Percentiles rank a stretch among this genome's conserved stretches.
Conservation (phyloP, 257 asterid genomes). For the Thymus quinquecostatus region DNA sequence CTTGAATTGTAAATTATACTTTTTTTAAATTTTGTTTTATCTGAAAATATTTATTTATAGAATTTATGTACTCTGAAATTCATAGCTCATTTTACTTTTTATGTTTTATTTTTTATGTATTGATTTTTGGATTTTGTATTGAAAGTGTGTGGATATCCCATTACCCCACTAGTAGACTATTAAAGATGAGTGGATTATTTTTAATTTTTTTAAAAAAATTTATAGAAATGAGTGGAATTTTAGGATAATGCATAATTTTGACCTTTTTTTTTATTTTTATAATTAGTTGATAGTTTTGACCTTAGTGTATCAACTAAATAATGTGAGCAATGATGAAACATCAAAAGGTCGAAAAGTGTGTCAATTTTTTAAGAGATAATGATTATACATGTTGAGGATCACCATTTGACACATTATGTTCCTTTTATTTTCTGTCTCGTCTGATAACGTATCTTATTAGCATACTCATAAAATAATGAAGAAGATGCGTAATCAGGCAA, state of each 20-base stretch:
- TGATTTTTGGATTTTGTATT: slow-evolving; percentile 6
- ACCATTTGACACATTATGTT: background rate
- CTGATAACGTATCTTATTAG: no score
- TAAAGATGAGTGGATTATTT: slow-evolving; percentile 7
- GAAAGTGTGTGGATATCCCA: background rate
- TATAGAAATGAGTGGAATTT: slow-evolving; percentile 9
- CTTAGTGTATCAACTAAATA: slow-evolving; percentile 6
- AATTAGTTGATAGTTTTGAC: background rate
- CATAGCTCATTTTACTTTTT: background rate
- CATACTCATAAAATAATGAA: no score
- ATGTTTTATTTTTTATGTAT: background rate
- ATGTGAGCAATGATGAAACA: background rate
- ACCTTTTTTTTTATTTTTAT: no score
- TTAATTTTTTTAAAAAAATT: no score
- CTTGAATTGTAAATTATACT: slow-evolving; percentile 32
- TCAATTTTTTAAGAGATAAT: no score
- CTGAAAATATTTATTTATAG: slow-evolving; percentile 10
- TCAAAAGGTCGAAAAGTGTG: background rate
- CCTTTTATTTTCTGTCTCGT: no score
- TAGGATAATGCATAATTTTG: background rate
- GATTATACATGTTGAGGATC: background rate
- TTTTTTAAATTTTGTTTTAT: slow-evolving; percentile 5
- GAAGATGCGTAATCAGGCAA: no score
- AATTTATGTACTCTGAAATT: background rate
- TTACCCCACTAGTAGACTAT: background rate